These are phyloP conservation scores for Arthrobotrys iridis DNA, from an alignment of 2,329 filamentous ascomycete genomes.

Conservation along the genomic window DNA sequence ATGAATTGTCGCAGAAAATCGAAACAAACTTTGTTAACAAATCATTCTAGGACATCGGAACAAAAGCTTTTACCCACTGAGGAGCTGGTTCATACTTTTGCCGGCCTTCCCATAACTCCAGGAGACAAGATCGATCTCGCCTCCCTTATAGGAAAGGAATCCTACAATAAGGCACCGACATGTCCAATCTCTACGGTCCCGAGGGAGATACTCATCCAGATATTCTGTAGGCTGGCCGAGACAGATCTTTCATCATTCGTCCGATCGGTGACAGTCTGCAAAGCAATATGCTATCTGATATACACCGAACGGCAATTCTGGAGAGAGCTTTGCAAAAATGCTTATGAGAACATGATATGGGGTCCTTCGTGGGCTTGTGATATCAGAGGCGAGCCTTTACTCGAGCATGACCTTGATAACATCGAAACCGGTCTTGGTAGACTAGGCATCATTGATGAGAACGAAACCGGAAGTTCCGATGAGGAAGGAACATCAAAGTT, in stretches of 20 bases:
- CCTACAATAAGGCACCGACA: conserved; percentile 71
- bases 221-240: conserved; percentile 77
- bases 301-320: conserved; percentile 86
- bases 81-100: conserved; percentile 24
- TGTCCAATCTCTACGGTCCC: conserved; percentile 82
- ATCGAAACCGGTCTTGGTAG: not conserved
- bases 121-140: conserved; percentile 37
- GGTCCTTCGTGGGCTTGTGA: conserved; percentile 82
- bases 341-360: conserved; percentile 73
- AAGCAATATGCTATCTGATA: conserved; percentile 84
- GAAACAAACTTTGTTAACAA: conserved; percentile 64
- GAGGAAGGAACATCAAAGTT: conserved; percentile 57
- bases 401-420: conserved; percentile 20
- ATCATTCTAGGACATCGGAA: not conserved
- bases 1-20: conserved; percentile 59
- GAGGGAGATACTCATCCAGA: conserved; percentile 83
- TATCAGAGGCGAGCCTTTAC: conserved; percentile 63
- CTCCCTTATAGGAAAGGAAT: conserved; percentile 38
- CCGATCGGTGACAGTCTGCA: conserved; percentile 82
- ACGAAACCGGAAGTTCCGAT: conserved; percentile 57
- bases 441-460: conserved; percentile 43
- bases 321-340: conserved; percentile 76
- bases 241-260: conserved; percentile 79
- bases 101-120: conserved; percentile 30
- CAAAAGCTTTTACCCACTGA: conserved; percentile 15